Evolutionary conservation across 2,329 filamentous ascomycete species (phyloP).

Genomic region (Apiospora phragmitis): DNA sequence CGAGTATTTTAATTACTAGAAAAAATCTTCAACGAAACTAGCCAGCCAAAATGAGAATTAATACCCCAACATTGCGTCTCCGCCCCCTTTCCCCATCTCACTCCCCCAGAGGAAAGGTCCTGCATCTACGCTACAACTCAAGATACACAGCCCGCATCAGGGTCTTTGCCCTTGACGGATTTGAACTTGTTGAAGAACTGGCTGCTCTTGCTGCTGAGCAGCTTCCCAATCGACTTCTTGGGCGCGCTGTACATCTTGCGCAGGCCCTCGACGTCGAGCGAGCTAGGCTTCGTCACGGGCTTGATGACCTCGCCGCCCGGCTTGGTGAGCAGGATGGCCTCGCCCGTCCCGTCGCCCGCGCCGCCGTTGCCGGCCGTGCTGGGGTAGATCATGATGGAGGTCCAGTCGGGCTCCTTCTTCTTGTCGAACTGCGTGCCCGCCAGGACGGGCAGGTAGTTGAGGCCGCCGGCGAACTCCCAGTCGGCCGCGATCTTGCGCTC

Average conservation of each 20-base stretch:
- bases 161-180: background rate
- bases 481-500: background rate
- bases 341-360: background rate
- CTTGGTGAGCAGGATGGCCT: conserved; percentile 2
- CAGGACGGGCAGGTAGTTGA: conserved; percentile 13
- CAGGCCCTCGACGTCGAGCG: conserved; percentile 3
- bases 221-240: background rate
- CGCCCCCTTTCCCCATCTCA: no score
- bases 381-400: conserved; percentile 26
- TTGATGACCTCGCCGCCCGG: conserved; percentile 1
- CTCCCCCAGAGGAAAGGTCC: background rate
- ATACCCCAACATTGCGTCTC: no score
- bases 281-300: background rate
- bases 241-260: conserved; percentile 12
- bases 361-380: conserved; percentile 16
- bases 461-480: conserved; percentile 12
- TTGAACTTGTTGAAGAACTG: conserved; percentile 4
- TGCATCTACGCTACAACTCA: background rate
- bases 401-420: conserved; percentile 14
- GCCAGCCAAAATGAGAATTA: no score
- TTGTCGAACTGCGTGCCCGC: background rate
- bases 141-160: background rate
- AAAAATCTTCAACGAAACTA: no score
- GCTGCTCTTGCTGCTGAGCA: background rate
- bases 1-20: no score